These are phyloP conservation scores for Populus hybrid DNA, from an alignment of 441 rosid species.

Conservation along the genomic window DNA sequence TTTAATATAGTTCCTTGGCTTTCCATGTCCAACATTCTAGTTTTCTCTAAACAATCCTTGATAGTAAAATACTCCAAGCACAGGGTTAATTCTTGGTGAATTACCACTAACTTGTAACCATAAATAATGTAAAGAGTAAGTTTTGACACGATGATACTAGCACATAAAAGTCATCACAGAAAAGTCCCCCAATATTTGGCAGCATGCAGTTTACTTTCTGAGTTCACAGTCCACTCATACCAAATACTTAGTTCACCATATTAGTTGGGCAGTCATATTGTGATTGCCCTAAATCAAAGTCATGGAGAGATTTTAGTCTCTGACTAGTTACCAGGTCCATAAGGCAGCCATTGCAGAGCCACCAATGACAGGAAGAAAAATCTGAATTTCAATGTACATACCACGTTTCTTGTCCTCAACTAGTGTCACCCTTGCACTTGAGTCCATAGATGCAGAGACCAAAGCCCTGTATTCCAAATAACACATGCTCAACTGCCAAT, in stretches of 20 bases:
- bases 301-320: neutral
- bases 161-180: neutral
- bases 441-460: constrained; percentile 84
- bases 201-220: neutral
- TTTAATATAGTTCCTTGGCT: neutral
- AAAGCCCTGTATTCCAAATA: constrained; percentile 54
- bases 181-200: neutral
- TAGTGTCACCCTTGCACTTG: constrained; percentile 77
- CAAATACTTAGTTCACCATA: neutral
- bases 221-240: neutral
- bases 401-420: constrained; percentile 48
- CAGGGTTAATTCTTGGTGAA: neutral
- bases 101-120: neutral
- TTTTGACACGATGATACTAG: neutral
- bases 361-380: neutral
- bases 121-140: neutral
- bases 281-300: neutral
- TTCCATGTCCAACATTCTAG: neutral
- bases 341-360: neutral
- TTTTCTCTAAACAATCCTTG: neutral
- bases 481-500: constrained; percentile 17
- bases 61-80: neutral
- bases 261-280: neutral
- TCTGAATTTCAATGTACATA: constrained; percentile 11
- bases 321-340: neutral